phyloP scores from a whole-genome alignment of 2,329 filamentous ascomycete genomes.

The Lasiodiplodia gonubiensis region DNA sequence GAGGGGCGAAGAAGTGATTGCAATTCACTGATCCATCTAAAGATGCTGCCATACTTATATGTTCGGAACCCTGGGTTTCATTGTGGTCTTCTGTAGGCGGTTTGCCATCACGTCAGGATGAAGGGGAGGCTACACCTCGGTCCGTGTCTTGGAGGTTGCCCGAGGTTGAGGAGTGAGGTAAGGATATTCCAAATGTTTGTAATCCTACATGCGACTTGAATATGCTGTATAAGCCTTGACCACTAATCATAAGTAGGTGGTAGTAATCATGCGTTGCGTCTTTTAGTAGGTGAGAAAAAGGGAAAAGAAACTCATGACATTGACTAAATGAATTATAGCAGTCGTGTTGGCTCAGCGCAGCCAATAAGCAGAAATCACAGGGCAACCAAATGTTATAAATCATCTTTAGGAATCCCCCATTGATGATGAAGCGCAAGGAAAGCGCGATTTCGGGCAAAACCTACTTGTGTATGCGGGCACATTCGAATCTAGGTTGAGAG shows the following conservation, averaged over 20 bases:
- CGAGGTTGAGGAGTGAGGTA: neutral
- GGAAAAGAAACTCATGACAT: neutral
- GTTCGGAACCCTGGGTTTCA: neutral
- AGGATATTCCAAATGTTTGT: neutral
- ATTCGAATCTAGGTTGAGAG: neutral
- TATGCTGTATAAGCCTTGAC: neutral
- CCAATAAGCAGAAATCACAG: neutral
- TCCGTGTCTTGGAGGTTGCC: neutral
- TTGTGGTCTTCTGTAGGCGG: no score
- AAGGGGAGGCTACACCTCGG: neutral
- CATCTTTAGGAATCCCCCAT: neutral
- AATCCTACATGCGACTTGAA: neutral
- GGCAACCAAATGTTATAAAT: neutral
- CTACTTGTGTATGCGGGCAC: neutral
- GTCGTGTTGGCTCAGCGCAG: neutral
- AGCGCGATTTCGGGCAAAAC: neutral
- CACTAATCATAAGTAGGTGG: neutral
- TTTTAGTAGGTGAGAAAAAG: neutral
- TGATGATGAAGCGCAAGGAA: neutral
- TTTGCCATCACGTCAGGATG: slow-evolving; percentile 16
- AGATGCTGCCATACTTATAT: neutral
- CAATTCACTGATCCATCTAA: neutral
- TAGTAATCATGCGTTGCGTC: no score
- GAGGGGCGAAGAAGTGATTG: neutral
- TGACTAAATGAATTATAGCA: neutral